Evolutionary conservation across 805 yeast genomes (phyloP), one percentile per base, ranked within the genome.

Genomic region (Lachancea kluyveri): DNA sequence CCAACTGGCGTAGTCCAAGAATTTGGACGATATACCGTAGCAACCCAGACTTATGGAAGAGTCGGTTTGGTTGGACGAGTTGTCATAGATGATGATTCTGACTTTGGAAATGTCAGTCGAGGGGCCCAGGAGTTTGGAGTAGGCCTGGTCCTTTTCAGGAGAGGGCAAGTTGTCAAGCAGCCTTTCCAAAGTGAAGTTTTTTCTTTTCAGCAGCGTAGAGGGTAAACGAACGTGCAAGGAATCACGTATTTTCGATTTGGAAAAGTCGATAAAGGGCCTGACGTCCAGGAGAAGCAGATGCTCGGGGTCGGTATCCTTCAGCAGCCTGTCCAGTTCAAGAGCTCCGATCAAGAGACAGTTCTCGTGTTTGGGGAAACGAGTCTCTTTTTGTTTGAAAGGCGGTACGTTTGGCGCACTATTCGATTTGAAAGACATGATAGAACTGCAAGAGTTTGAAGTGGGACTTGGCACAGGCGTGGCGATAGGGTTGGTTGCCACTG

Each of bases 141-240:
- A 14, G 10, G 33, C 14, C 2, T 10, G 12, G 9, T 12, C 28
- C 13, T 43, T 51, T 24, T 79, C 87, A 34, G 61, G 60, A 4
- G 57, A 44, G 0, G 84, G 74, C 30, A 81, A 57, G 18, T 83
- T 77, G 30, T 70, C 73, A 15, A 81, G 59, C 43, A 85, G 76
- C 48, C 76, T 68, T 28, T 60, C 62, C 35, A 88, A 62, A 3
- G 77, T 75, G 47, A 83, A 88, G 32, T 78, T 79, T 19, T 76
- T 64, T 42, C 97, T 70, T 52, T 78, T 82, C 41, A 88, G 61
- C 24, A 88, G 64, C 0, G 96, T 88, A n/a, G 95, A 80, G 2
- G 97, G 96, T 9, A 88, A 60, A 54, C 94, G 84, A 21, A 90
- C 69, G 52, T 85, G 85, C 26, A 84, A 63, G 1, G 96, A 72